These are phyloP conservation scores for sorghum (Sorghum bicolor) DNA, from an alignment of 176 grass and related monocot genomes.

Conservation along the genomic window DNA sequence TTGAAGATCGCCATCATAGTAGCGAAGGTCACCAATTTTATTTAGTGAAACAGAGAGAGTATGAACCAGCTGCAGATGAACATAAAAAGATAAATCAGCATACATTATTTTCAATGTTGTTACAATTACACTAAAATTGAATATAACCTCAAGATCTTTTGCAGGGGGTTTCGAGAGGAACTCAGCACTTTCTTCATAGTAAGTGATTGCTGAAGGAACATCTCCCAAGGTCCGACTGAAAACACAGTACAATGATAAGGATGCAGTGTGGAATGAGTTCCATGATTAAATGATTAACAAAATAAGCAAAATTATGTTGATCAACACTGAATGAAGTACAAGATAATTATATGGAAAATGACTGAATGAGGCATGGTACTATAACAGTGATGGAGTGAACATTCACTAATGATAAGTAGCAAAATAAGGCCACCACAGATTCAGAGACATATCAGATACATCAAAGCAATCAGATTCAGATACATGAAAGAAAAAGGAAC, in stretches of 20 bases:
- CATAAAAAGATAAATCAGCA: slow-evolving; percentile 31
- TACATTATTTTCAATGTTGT: not conserved
- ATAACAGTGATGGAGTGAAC: not conserved
- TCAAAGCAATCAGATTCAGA: not conserved
- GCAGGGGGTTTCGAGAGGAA: slow-evolving; percentile 63
- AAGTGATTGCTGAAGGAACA: slow-evolving; percentile 60
- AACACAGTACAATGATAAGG: slow-evolving; percentile 25
- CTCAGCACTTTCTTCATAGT: slow-evolving; percentile 92
- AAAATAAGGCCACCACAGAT: not conserved
- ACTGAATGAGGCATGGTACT: not conserved
- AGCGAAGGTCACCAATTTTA: slow-evolving; percentile 91
- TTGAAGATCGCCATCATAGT: slow-evolving; percentile 82
- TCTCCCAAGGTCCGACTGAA: slow-evolving; percentile 84
- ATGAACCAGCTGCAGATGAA: slow-evolving; percentile 72
- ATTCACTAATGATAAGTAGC: not conserved
- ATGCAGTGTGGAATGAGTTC: slow-evolving; percentile 4
- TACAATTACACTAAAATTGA: slow-evolving; percentile 1
- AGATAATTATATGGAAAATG: not conserved
- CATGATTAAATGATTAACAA: slow-evolving; percentile 7
- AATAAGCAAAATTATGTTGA: slow-evolving; percentile 20
- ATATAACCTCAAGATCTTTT: slow-evolving; percentile 83
- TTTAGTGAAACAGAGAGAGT: slow-evolving; percentile 93
- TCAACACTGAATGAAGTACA: not conserved
- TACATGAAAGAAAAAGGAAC: not conserved
- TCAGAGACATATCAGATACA: not conserved